Evolutionary conservation across 306 rosid species (phyloP).

Genomic region (Crataegus laevigata): DNA sequence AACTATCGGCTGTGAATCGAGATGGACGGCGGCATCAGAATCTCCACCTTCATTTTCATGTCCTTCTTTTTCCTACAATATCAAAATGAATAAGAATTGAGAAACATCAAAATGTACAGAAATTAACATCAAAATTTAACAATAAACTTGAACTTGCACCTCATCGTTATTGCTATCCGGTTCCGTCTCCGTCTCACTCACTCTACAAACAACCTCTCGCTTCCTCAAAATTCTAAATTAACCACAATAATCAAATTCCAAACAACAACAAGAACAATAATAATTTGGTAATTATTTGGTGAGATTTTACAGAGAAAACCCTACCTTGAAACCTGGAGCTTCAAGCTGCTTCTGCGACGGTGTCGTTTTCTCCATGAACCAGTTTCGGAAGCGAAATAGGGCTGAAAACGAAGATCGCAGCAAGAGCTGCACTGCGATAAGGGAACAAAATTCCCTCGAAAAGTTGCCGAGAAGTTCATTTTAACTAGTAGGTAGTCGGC

Average conservation of each 20-base stretch:
- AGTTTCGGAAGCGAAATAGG: conserved; percentile 22
- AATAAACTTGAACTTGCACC: conserved; percentile 28
- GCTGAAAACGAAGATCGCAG: conserved; percentile 51
- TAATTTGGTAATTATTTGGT: neutral
- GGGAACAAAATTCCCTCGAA: conserved; percentile 49
- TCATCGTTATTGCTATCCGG: conserved; percentile 50
- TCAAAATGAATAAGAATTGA: conserved; percentile 4
- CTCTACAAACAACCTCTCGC: conserved; percentile 52
- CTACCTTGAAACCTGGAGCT: conserved; percentile 44
- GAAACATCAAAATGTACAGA: neutral
- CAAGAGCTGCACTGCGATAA: conserved; percentile 56
- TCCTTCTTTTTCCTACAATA: conserved; percentile 48
- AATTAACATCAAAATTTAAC: neutral
- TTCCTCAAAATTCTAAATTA: conserved; percentile 22
- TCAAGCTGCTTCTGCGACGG: conserved; percentile 19
- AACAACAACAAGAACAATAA: neutral
- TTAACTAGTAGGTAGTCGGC: neutral
- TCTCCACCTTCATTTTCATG: conserved; percentile 30
- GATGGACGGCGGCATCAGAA: conserved; percentile 10
- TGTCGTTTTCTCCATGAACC: conserved; percentile 21
- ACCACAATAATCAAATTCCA: conserved; percentile 4
- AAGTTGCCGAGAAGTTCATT: conserved; percentile 54
- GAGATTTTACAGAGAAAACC: neutral
- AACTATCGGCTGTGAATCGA: conserved; percentile 27
- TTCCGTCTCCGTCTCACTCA: conserved; percentile 44